Evolutionary conservation across 371 early-diverging fungal genomes (phyloP).

Genomic region (Chytridium lagenaria): DNA sequence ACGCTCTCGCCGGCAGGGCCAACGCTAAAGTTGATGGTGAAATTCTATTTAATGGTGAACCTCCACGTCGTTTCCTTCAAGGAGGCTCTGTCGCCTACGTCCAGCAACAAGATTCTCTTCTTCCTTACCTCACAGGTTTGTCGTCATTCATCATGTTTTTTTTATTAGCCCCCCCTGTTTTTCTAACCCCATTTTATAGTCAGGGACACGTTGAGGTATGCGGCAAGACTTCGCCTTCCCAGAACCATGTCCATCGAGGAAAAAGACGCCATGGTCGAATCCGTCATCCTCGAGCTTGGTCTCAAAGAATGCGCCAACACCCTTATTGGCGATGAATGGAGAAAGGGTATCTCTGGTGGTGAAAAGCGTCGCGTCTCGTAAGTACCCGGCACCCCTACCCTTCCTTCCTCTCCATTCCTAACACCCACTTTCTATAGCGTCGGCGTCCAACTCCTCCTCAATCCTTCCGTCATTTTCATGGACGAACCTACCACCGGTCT

Average conservation of each 20-base stretch:
- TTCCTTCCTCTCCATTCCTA: neutral
- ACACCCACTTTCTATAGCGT: constrained; percentile 30
- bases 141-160: neutral
- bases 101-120: constrained; percentile 47
- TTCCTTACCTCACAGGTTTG: constrained; percentile 48
- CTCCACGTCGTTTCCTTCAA: constrained; percentile 17
- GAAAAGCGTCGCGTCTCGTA: constrained; percentile 53
- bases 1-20: constrained; percentile 37
- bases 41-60: constrained; percentile 34
- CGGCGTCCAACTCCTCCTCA: constrained; percentile 79
- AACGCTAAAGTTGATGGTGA: constrained; percentile 22
- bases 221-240: constrained; percentile 79
- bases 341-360: constrained; percentile 72
- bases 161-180: neutral
- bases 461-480: constrained; percentile 87
- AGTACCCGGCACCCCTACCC: too few species aligned
- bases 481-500: constrained; percentile 88
- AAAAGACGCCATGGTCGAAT: constrained; percentile 62
- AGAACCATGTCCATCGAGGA: constrained; percentile 56
- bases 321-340: constrained; percentile 87
- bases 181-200: too few species aligned
- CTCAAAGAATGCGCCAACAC: constrained; percentile 78
- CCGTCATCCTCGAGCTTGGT: constrained; percentile 78
- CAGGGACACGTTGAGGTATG: constrained; percentile 74
- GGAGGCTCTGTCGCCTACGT: constrained; percentile 47